Base-by-base conservation (phyloP, 768 basidiomycete species). In the Dacryopinax primogenitus region DNA sequence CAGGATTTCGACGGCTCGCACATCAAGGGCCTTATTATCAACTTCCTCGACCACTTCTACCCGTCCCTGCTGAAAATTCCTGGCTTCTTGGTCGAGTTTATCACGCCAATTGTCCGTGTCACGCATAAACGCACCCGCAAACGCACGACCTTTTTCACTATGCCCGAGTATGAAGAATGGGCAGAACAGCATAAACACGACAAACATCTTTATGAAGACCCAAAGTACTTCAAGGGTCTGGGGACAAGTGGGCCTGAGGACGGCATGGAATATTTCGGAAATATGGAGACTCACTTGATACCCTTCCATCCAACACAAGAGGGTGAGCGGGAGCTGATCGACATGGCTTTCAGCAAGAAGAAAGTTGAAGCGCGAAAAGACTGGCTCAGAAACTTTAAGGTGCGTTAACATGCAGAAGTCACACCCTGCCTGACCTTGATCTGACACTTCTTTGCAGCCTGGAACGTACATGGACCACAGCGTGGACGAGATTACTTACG, bases 1-100 rank as follows among this genome's bases (percentile, higher is more conserved):
- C 72, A 96, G 92, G 96, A 99, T 84, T 92, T 98, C 77, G 96
- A 99, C 76, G 96, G 96, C 63, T 98, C 96, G n/a, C 96, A 99
- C 77, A 99, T 99, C 78, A 99, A 99, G 76, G 96, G 96, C n/a
- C 83, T 98, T 7, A 81, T 99, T 62, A 94, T 99, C 78, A 99
- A 99, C 76, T 98, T 93, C 75, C 78, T 99, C 67, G 96, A 98
- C 71, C 88, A 94, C 73, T 98, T 93, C 75, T 97, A 88, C 75
- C 96, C 96, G 0, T 96, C 95, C 1, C 79, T 99, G 23, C 81
- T 99, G 65, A 92, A 86, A 73, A 76, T 96, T 18, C 88, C 91
- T 0, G 86, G 88, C 66, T 99, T 99, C 77, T 78, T 99, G 62
- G 90, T 98, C 36, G 96, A 99, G 73, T 99, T 99, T 74, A 90